A percentile compares a stretch with the other conserved stretches of the same genome.
These are phyloP conservation scores for Penicillium rolfsii DNA, from an alignment of 2,329 filamentous ascomycete genomes.

Conservation along the genomic window DNA sequence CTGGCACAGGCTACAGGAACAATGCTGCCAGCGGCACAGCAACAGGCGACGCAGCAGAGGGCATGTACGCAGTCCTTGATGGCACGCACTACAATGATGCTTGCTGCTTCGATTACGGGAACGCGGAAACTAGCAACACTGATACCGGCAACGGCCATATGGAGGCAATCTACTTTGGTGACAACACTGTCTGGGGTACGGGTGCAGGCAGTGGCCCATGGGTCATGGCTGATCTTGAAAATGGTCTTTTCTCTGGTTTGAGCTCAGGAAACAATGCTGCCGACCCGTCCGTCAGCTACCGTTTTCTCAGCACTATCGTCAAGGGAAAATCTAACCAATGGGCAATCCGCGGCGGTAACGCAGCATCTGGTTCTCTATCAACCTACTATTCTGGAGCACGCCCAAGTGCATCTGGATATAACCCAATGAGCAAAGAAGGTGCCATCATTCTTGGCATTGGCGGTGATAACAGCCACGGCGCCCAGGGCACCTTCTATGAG, in stretches of 20 bases:
- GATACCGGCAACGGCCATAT: constrained; percentile 67
- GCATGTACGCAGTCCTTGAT: constrained; percentile 41
- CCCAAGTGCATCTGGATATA: constrained; percentile 58
- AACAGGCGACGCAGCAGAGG: constrained; percentile 55
- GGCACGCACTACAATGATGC: constrained; percentile 40
- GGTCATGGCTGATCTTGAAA: constrained; percentile 72
- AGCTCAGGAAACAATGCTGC: constrained; percentile 52
- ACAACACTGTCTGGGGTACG: constrained; percentile 57
- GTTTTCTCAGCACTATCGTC: constrained; percentile 61
- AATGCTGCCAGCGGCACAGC: constrained; percentile 58
- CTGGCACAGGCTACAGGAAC: constrained; percentile 66
- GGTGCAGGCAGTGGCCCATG: constrained; percentile 65
- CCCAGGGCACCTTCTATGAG: constrained; percentile 67
- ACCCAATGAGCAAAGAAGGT: constrained; percentile 67
- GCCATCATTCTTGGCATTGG: constrained; percentile 71
- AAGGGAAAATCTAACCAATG: constrained; percentile 62
- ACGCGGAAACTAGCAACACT: constrained; percentile 56
- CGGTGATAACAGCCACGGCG: constrained; percentile 65
- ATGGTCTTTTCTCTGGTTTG: constrained; percentile 64
- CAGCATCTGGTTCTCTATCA: constrained; percentile 57
- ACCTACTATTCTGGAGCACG: constrained; percentile 64
- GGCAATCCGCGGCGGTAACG: constrained; percentile 63
- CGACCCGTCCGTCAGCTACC: constrained; percentile 57
- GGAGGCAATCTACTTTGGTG: constrained; percentile 70
- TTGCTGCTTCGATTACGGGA: constrained; percentile 60